Evolutionary conservation across 148 eudicot species (phyloP), one percentile per base, ranked within the genome.

Genomic region (Amaranthus palmeri): DNA sequence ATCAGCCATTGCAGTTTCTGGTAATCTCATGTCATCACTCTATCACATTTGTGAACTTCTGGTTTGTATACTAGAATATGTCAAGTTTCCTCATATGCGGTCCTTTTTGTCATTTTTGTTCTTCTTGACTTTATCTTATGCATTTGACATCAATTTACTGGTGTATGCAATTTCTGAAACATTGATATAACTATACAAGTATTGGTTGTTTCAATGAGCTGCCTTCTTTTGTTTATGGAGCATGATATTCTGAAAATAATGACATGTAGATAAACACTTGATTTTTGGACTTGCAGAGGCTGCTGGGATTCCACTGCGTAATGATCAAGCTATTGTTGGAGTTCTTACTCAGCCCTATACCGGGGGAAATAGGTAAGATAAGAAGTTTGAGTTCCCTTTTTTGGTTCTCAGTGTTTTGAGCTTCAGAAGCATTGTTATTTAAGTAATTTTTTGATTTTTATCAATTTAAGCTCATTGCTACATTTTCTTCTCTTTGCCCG

Each of bases 281-380:
- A 42, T 7, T 3, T 42, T 72, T 75, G 60, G 51, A 64, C 72
- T 73, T 79, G 86, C 93, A 90, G 98, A 91, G 77, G 92, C 87
- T 76, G 83, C 91, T 74, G 90, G 83, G 74, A 74, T 86, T 83
- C 55, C 89, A 72, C 72, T 79, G 76, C 86, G 79, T 61, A 80
- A 76, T 72, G 75, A 88, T 44, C 90, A 74, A 36, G 85, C 93
- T 65, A 81, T 95, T 74, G 97, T 92, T 76, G 97, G 96, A 75
- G 74, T 95, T 68, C 92, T 91, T 70, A 79, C 96, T 68, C 99
- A 95, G 79, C 99, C 99, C 73, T 83, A 81, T 83, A 85, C 93
- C 75, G 60, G 42, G 65, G 91, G 90, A 78, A 86, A 86, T 73
- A 95, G 99, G 99, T 79, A 82, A 76, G 85, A 66, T 57, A 44